Conservation (phyloP, 129 eudicot genomes). For the Arctium lappa region DNA sequence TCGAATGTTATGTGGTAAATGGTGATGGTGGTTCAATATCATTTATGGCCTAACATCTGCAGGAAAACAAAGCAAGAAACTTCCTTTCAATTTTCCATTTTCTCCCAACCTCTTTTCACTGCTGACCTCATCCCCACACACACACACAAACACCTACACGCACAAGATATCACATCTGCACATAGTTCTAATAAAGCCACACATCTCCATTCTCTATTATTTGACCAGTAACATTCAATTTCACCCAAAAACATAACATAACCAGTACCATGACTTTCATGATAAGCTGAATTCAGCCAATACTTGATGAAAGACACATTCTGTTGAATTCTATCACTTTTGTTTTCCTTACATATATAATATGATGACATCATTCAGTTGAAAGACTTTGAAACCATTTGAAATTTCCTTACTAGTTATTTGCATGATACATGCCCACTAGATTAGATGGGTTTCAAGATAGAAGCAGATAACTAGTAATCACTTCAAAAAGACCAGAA, state of each 20-base stretch:
- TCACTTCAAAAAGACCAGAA: not conserved
- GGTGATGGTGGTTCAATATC: not conserved
- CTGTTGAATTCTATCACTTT: not conserved
- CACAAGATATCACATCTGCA: not conserved
- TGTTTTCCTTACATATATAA: not conserved
- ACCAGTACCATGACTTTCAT: not conserved
- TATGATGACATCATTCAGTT: not conserved
- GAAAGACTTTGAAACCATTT: not conserved
- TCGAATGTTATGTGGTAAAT: not conserved
- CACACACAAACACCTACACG: not conserved
- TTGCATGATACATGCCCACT: not conserved
- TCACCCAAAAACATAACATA: not conserved
- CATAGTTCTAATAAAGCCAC: too few species aligned
- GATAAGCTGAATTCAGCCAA: too few species aligned
- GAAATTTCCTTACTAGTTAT: too few species aligned
- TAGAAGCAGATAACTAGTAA: too few species aligned
- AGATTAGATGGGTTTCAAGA: not conserved
- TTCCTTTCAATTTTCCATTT: not conserved
- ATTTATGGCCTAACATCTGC: not conserved
- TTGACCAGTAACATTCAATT: not conserved
- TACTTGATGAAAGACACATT: not conserved
- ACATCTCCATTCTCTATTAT: not conserved
- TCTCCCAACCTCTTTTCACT: not conserved
- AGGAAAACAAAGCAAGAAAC: not conserved
- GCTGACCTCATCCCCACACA: not conserved